Conservation (phyloP, 306 rosid genomes). For the Cucurbita ficifolia region DNA sequence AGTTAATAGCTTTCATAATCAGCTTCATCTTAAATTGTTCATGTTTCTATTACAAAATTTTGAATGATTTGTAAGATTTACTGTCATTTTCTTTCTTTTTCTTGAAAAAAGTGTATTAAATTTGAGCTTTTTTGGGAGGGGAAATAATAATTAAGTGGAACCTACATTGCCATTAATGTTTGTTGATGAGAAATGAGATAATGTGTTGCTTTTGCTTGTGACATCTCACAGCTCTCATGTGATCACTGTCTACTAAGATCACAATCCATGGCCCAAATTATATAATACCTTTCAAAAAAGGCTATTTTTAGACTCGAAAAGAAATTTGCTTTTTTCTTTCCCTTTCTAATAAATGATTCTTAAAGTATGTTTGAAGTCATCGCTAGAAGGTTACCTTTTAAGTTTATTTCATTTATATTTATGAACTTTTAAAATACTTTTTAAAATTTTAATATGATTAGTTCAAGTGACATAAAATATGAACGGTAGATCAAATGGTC, state of each 20-base stretch:
- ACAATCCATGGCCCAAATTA: background rate
- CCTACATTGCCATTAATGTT: background rate
- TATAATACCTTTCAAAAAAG: background rate
- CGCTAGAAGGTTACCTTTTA: no score
- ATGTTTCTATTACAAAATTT: background rate
- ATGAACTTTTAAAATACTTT: background rate
- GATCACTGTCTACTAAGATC: constrained; percentile 2
- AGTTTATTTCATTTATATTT: no score
- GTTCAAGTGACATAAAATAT: no score
- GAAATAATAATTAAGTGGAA: background rate
- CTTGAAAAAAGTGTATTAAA: background rate
- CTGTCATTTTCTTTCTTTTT: background rate
- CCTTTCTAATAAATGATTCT: no score
- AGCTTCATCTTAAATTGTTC: background rate
- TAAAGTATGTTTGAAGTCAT: background rate
- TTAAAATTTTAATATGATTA: no score
- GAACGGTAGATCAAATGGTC: no score
- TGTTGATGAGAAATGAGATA: background rate
- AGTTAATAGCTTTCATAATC: background rate
- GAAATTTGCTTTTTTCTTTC: background rate
- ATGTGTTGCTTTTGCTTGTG: constrained; percentile 3
- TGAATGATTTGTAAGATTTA: background rate
- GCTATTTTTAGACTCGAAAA: background rate
- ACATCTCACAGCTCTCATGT: constrained; percentile 7
- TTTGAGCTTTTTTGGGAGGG: background rate